These are phyloP conservation scores for Schizophyllum commune DNA, from an alignment of 1,284 basidiomycete species.

Conservation along the genomic window DNA sequence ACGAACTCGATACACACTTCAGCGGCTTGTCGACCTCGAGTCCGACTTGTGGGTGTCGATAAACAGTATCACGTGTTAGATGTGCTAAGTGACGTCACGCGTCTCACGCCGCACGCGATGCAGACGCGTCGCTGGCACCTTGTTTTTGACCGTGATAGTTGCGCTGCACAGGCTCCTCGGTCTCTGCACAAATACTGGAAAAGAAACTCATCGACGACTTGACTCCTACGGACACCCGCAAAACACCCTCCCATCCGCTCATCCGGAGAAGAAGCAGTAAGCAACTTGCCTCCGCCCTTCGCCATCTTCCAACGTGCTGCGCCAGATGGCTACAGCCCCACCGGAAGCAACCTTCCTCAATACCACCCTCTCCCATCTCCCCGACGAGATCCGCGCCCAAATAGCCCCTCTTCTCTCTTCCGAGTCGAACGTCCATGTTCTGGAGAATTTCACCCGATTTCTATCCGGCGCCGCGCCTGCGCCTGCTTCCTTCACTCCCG, in stretches of 20 bases:
- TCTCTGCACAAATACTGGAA: too few relatives aligned
- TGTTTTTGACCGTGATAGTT: not conserved
- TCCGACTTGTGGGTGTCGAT: too few relatives aligned
- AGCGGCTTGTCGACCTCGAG: not conserved
- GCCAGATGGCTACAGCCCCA: not conserved
- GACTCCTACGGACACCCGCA: too few relatives aligned
- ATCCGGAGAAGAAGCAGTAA: too few relatives aligned
- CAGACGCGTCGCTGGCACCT: not conserved
- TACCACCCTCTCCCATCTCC: not conserved
- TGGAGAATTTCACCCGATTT: not conserved
- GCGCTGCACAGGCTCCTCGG: not conserved
- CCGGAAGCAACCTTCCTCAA: not conserved
- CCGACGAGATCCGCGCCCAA: not conserved
- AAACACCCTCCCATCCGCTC: too few relatives aligned
- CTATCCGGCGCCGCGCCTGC: not conserved
- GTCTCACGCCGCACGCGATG: not conserved
- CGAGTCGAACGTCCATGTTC: not conserved
- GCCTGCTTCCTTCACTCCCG: conserved; percentile 2
- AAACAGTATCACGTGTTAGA: not conserved
- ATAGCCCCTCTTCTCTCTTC: not conserved
- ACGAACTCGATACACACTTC: not conserved
- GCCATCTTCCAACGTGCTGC: not conserved
- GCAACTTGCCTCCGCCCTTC: too few relatives aligned
- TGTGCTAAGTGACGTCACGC: not conserved
- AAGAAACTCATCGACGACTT: too few relatives aligned